Evolutionary conservation across 2,329 filamentous ascomycete species (phyloP).

Genomic region (Phyllosticta ampelicida): DNA sequence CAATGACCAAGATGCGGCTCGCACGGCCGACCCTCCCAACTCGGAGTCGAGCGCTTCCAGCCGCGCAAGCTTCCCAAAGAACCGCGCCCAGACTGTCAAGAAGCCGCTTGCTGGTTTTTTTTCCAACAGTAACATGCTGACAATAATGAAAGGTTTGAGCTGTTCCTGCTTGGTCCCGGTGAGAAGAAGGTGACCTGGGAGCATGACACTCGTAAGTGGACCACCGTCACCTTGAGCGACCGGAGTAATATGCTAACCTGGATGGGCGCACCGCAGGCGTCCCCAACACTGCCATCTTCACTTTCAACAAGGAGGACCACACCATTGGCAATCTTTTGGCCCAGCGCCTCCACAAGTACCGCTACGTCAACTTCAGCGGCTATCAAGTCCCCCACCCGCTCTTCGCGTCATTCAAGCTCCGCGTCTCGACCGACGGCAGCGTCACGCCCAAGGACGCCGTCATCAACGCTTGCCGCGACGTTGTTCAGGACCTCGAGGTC

Average conservation of each 20-base stretch:
- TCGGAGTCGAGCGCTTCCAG: too few species aligned
- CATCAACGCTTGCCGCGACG: constrained; percentile 65
- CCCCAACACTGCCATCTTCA: constrained; percentile 90
- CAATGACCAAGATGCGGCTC: too few species aligned
- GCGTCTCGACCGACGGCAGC: constrained; percentile 83
- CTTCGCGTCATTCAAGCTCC: constrained; percentile 51
- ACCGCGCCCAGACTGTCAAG: not conserved
- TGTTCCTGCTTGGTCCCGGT: constrained; percentile 75
- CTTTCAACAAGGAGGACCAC: constrained; percentile 93
- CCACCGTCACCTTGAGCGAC: not conserved
- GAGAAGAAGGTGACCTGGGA: constrained; percentile 92
- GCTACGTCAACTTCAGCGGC: constrained; percentile 77
- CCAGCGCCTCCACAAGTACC: constrained; percentile 72
- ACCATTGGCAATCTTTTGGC: constrained; percentile 85
- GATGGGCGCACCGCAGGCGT: constrained; percentile 48
- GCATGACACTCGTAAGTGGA: constrained; percentile 71
- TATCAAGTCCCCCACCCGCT: constrained; percentile 58
- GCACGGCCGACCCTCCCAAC: too few species aligned
- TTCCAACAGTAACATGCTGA: not conserved
- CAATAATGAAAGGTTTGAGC: constrained; percentile 61
- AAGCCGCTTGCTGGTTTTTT: not conserved
- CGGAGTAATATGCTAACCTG: not conserved
- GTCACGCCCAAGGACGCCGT: constrained; percentile 85
- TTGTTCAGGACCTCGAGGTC: constrained; percentile 70
- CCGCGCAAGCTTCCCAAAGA: too few species aligned